Evolutionary conservation across 768 basidiomycete genomes (phyloP), one percentile per base, ranked within the genome.

Genomic region (Macrolepiota dolichaula): DNA sequence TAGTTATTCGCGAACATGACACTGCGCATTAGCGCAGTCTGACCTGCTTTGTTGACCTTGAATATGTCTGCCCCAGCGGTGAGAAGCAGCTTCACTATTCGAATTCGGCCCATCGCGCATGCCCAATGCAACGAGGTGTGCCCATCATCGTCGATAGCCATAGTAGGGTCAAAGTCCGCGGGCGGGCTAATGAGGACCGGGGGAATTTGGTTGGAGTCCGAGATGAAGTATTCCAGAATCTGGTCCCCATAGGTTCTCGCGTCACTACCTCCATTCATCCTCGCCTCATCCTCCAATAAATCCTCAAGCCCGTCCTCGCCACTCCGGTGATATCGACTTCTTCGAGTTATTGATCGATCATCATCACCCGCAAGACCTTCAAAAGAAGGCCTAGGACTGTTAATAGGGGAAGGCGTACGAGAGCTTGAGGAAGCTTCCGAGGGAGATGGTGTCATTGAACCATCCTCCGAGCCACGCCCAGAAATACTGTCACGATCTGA

Each of bases 1-100:
- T 99, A 99, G 72, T 98, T 99, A 74, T 99, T 99, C 53, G 94
- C 93, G 73, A 98, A 99, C 96, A 98, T 98, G 67, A 99, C 97
- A 68, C 89, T 90, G 15, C 97, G 92, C 97, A 99, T 99, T 46
- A 99, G 77, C 1, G 96, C 91, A 13, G 97, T 98, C 74, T 98
- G 97, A 2, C 97, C 97, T 11, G 94, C 86, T 69, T 91, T 92
- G 77, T 98, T 99, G 65, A 96, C 94, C 66, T 91, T 89, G 81
- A 96, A 99, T 65, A 97, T 94, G 71, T 98, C 95, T 13, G 96
- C 96, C 19, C 96, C 95, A 2, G 96, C 92, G 0, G 93, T 90
- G 44, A 99, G 81, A 27, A 99, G 82, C 7, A 98, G 81, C 71
- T 98, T 98, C 67, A 98, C 94, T 63, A 98, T 90, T 36, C 96